These are phyloP conservation scores for Castanopsis chinensis DNA, from an alignment of 306 rosid genomes.

Conservation along the genomic window DNA sequence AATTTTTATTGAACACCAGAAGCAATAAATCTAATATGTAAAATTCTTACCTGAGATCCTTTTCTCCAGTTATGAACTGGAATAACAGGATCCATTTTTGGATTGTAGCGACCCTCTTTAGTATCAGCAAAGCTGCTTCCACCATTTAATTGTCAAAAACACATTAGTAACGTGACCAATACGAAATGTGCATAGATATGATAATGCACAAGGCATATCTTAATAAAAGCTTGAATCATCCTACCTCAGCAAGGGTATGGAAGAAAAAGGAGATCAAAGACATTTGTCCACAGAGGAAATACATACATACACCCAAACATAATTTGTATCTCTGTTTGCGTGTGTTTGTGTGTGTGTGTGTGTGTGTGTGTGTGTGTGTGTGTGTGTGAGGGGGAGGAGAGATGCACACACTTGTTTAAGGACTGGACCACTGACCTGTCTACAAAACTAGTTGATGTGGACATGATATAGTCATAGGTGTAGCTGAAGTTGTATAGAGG, in stretches of 20 bases:
- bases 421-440: conserved; percentile 67
- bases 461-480: conserved; percentile 83
- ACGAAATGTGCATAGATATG: not conserved
- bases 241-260: too few species aligned
- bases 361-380: not conserved
- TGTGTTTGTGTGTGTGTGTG: too few species aligned
- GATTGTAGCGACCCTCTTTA: conserved; percentile 95
- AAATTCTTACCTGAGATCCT: conserved; percentile 84
- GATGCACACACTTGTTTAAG: not conserved
- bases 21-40: conserved; percentile 4
- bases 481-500: conserved; percentile 97
- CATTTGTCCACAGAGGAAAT: not conserved
- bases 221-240: not conserved
- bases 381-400: not conserved
- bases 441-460: conserved; percentile 83
- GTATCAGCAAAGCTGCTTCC: conserved; percentile 88
- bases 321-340: not conserved
- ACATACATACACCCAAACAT: not conserved
- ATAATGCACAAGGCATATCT: not conserved
- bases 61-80: conserved; percentile 93
- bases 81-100: conserved; percentile 83
- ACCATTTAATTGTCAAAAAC: conserved; percentile 9
- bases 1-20: conserved; percentile 15
- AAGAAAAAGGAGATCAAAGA: not conserved
- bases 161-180: not conserved